Conservation (phyloP, 1,284 basidiomycete genomes). For the Veloboletus limbatus region DNA sequence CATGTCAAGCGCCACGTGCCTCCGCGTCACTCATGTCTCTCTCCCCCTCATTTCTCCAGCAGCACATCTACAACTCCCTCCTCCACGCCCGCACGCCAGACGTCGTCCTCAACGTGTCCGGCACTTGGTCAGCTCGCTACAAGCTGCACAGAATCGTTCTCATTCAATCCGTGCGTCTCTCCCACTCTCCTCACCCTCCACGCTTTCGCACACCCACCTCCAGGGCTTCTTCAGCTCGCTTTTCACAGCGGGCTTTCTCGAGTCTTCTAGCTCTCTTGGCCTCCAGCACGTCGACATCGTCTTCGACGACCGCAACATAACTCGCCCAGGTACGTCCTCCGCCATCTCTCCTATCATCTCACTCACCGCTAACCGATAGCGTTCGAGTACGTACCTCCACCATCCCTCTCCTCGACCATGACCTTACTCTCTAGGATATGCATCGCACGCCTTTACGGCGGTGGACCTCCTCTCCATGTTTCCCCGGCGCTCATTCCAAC, state of each 20-base stretch:
- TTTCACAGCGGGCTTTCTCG: slow-evolving; percentile 80
- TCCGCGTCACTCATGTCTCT: no score
- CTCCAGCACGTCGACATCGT: slow-evolving; percentile 59
- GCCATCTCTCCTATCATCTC: neutral
- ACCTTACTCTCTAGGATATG: slow-evolving; percentile 58
- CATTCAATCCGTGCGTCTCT: slow-evolving; percentile 65
- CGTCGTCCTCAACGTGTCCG: slow-evolving; percentile 66
- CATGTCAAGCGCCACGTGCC: no score
- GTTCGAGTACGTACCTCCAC: slow-evolving; percentile 52
- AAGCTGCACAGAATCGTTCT: slow-evolving; percentile 79
- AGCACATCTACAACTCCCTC: slow-evolving; percentile 75
- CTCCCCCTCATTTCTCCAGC: slow-evolving; percentile 54
- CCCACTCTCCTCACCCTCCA: neutral
- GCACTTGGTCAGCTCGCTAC: slow-evolving; percentile 75
- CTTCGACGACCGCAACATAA: slow-evolving; percentile 86
- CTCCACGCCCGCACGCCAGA: slow-evolving; percentile 72
- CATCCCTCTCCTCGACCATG: neutral
- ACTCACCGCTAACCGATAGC: slow-evolving; percentile 38
- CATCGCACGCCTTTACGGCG: slow-evolving; percentile 80
- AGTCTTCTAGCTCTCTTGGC: slow-evolving; percentile 42
- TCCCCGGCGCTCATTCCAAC: slow-evolving; percentile 67
- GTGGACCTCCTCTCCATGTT: slow-evolving; percentile 74
- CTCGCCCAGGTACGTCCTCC: slow-evolving; percentile 62
- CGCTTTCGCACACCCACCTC: neutral
- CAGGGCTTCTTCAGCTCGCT: slow-evolving; percentile 84